These are phyloP conservation scores for Candida endomychidarum DNA, from an alignment of 805 yeast genomes.

Conservation along the genomic window DNA sequence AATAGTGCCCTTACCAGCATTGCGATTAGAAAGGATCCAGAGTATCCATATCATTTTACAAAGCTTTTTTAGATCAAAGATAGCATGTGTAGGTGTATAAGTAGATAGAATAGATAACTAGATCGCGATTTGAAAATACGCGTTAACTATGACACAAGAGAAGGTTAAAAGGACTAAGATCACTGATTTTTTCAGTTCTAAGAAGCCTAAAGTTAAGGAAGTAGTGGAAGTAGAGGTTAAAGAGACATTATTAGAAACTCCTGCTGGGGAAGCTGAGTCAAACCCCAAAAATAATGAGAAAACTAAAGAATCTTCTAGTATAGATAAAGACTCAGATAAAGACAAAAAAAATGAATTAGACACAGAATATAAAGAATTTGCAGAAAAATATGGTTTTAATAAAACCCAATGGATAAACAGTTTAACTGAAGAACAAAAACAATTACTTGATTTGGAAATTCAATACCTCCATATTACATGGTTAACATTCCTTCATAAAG, in stretches of 20 bases:
- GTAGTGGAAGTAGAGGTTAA: neutral
- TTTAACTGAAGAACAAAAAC: constrained; percentile 47
- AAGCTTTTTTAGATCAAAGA: constrained; percentile 25
- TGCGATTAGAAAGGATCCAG: constrained; percentile 46
- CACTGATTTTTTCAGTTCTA: constrained; percentile 17
- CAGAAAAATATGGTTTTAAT: constrained; percentile 35
- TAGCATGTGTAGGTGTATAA: neutral
- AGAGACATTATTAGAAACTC: neutral
- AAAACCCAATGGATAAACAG: constrained; percentile 51
- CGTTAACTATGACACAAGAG: constrained; percentile 7
- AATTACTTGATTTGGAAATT: constrained; percentile 65
- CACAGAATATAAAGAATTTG: constrained; percentile 6
- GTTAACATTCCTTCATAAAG: constrained; percentile 67
- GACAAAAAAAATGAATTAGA: constrained; percentile 3
- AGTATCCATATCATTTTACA: constrained; percentile 45
- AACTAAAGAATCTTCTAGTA: no score
- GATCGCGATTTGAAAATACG: neutral
- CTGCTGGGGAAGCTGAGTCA: neutral
- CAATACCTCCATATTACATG: constrained; percentile 71
- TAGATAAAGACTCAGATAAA: neutral
- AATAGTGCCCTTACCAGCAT: constrained; percentile 46
- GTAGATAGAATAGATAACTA: constrained; percentile 1
- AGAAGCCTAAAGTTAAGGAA: constrained; percentile 2
- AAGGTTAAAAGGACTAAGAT: constrained; percentile 11
- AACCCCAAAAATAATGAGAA: constrained; percentile 1